Conservation (phyloP, 1,284 basidiomycete genomes). For the Ustilago cynodontis region DNA sequence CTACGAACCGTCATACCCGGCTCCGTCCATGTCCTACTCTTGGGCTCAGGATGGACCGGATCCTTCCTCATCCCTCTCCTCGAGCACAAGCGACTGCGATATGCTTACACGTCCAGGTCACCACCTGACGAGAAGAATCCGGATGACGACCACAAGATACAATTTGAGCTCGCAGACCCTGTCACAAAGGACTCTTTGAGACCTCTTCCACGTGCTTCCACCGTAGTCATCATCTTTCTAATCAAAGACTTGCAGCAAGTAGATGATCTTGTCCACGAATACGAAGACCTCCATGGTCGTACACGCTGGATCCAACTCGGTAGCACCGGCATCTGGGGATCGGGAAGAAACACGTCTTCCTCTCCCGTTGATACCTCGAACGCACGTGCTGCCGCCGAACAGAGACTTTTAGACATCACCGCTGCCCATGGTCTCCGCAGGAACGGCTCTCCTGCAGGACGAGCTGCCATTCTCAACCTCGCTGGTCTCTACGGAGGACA, state of each 20-base stretch:
- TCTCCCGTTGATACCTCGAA: constrained; percentile 46
- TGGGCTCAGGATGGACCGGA: constrained; percentile 80
- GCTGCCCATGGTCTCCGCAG: neutral
- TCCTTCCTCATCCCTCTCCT: constrained; percentile 77
- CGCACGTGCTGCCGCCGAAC: constrained; percentile 39
- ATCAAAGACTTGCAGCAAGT: constrained; percentile 51
- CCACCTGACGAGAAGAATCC: constrained; percentile 65
- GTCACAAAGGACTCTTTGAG: constrained; percentile 71
- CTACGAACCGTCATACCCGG: neutral
- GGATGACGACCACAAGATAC: constrained; percentile 50
- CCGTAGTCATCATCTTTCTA: constrained; percentile 76
- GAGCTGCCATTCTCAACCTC: constrained; percentile 54
- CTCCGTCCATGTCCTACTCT: constrained; percentile 75
- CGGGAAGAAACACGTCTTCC: constrained; percentile 33
- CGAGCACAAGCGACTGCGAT: constrained; percentile 28
- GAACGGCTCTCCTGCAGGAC: neutral
- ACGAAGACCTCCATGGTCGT: constrained; percentile 36
- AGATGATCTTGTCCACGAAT: constrained; percentile 48
- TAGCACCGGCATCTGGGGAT: constrained; percentile 59
- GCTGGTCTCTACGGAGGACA: constrained; percentile 59
- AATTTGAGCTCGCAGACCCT: constrained; percentile 65
- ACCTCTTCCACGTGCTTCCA: constrained; percentile 74
- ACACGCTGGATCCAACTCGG: constrained; percentile 63
- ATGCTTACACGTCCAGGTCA: constrained; percentile 75
- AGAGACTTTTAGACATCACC: constrained; percentile 43